Evolutionary conservation across 2,329 filamentous ascomycete genomes (phyloP).

Genomic region (Alternaria hordeiaustralica): DNA sequence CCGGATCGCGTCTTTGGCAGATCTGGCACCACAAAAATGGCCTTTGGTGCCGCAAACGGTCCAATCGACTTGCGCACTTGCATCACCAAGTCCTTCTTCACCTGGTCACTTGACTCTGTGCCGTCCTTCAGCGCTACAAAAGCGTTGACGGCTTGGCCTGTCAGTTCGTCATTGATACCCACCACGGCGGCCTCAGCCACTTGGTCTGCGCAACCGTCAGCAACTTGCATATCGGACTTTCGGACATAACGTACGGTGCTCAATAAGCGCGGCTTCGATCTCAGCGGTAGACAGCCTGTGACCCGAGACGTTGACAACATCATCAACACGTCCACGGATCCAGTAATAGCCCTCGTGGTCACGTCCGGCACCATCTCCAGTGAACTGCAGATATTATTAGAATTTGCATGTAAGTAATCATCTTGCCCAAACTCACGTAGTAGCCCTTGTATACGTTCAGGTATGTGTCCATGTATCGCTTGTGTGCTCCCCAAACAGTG

Average conservation of each 20-base stretch:
- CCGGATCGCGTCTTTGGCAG: constrained; percentile 96
- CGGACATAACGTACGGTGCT: constrained; percentile 67
- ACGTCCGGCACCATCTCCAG: constrained; percentile 90
- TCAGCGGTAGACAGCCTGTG: constrained; percentile 96
- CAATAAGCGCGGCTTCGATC: constrained; percentile 95
- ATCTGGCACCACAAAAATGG: constrained; percentile 87
- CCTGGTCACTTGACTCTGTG: constrained; percentile 75
- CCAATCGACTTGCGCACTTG: constrained; percentile 98
- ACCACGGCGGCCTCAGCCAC: constrained; percentile 96
- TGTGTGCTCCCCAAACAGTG: constrained; percentile 96
- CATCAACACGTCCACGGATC: constrained; percentile 97
- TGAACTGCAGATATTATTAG: constrained; percentile 66
- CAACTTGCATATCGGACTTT: constrained; percentile 3
- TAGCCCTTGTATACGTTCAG: constrained; percentile 97
- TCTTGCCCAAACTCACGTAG: constrained; percentile 70
- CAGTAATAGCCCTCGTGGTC: constrained; percentile 99
- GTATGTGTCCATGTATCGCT: constrained; percentile 99
- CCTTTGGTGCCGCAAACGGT: constrained; percentile 95
- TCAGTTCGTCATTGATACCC: constrained; percentile 89
- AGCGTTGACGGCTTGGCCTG: constrained; percentile 95
- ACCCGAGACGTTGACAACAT: constrained; percentile 97
- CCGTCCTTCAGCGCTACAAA: constrained; percentile 93
- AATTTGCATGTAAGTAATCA: background rate
- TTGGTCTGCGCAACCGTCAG: constrained; percentile 55
- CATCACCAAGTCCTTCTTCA: constrained; percentile 91